Conservation (phyloP, 2,329 filamentous ascomycete species). For the Curvularia sp. region DNA sequence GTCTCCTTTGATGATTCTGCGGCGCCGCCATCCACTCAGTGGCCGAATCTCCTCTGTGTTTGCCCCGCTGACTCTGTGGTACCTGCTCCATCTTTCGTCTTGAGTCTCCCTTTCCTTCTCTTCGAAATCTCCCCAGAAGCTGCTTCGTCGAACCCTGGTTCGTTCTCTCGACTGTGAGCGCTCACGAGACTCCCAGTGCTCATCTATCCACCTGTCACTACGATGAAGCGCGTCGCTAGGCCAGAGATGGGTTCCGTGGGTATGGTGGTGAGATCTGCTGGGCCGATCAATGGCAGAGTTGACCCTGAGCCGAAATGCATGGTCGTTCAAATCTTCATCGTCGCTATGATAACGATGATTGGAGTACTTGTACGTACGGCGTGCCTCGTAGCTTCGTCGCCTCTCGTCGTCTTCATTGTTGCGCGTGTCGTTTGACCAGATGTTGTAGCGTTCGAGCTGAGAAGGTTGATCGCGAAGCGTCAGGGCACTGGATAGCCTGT, state of each 20-base stretch:
- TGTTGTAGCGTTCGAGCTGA: slow-evolving; percentile 45
- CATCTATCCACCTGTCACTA: slow-evolving; percentile 38
- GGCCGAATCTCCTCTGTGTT: slow-evolving; percentile 44
- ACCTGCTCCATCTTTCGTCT: slow-evolving; percentile 33
- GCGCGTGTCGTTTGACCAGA: slow-evolving; percentile 33
- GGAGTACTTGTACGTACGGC: slow-evolving; percentile 18
- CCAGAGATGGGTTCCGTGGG: slow-evolving; percentile 23
- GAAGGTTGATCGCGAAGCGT: slow-evolving; percentile 37
- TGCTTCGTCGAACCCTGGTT: slow-evolving; percentile 12
- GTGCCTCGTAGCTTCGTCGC: slow-evolving; percentile 10
- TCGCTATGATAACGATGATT: slow-evolving; percentile 16
- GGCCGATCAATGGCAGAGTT: slow-evolving; percentile 31
- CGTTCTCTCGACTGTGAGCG: slow-evolving; percentile 20
- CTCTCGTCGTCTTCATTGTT: slow-evolving; percentile 15
- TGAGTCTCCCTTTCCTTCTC: slow-evolving; percentile 27
- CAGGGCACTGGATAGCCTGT: slow-evolving; percentile 34
- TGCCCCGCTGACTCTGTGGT: slow-evolving; percentile 37
- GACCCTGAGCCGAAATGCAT: slow-evolving; percentile 35
- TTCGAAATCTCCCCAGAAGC: slow-evolving; percentile 24
- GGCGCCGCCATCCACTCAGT: slow-evolving; percentile 34
- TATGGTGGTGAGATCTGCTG: slow-evolving; percentile 23
- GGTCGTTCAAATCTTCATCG: slow-evolving; percentile 27
- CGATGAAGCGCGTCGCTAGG: slow-evolving; percentile 31
- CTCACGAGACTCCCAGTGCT: slow-evolving; percentile 39
- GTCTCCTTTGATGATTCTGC: slow-evolving; percentile 9